A percentile compares a stretch with the other conserved stretches of the same genome.
phyloP scores from a whole-genome alignment of 2,329 filamentous ascomycete genomes.

The Daldinia sp. region DNA sequence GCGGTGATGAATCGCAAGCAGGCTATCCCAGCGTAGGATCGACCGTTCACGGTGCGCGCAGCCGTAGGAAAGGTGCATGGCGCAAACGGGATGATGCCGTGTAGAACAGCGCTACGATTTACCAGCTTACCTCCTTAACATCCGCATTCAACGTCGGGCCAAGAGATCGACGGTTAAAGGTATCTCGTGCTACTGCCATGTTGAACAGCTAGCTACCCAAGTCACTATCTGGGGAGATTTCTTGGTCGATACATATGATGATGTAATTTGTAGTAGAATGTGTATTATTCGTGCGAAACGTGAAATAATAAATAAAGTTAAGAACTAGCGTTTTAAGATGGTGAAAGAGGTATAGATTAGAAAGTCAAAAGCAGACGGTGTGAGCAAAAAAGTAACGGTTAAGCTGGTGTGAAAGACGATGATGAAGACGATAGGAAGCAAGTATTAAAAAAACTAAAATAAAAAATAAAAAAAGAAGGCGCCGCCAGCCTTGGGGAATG shows the following conservation, averaged over 20 bases:
- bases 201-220: slow-evolving; percentile 40
- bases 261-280: slow-evolving; percentile 18
- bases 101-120: slow-evolving; percentile 25
- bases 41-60: slow-evolving; percentile 18
- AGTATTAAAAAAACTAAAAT: too few relatives aligned
- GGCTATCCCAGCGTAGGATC: not conserved
- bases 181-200: slow-evolving; percentile 55
- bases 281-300: not conserved
- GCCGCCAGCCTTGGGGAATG: slow-evolving; percentile 29
- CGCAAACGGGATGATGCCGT: slow-evolving; percentile 27
- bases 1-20: slow-evolving; percentile 23
- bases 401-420: not conserved
- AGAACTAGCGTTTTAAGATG: not conserved
- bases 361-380: not conserved
- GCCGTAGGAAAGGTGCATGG: slow-evolving; percentile 13
- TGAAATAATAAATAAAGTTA: not conserved
- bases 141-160: slow-evolving; percentile 68
- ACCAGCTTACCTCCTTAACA: slow-evolving; percentile 70
- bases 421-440: not conserved
- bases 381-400: not conserved
- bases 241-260: slow-evolving; percentile 41
- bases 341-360: not conserved
- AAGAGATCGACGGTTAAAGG: slow-evolving; percentile 71
- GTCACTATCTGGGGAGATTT: slow-evolving; percentile 33
- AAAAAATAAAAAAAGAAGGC: too few relatives aligned